phyloP scores from a whole-genome alignment of 345 rosid species.

The Crucihimalaya himalaica region DNA sequence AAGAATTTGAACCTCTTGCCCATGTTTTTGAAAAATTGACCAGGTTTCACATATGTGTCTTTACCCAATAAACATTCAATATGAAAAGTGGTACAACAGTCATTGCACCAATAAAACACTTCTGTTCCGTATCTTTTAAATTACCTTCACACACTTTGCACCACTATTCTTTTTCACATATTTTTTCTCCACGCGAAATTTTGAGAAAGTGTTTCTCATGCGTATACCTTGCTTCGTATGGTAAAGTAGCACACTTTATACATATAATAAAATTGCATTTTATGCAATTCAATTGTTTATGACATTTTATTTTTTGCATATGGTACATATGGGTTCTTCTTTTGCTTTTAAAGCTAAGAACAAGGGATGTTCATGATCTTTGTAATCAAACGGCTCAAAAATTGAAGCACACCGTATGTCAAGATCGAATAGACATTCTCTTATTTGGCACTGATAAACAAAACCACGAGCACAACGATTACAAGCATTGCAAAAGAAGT shows the following conservation, averaged over 20 bases:
- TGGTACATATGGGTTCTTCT: background rate
- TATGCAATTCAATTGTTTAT: background rate
- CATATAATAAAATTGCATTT: background rate
- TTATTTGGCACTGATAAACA: background rate
- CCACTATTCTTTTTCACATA: background rate
- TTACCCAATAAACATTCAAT: background rate
- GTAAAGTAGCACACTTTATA: background rate
- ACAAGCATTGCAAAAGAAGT: background rate
- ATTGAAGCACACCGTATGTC: background rate
- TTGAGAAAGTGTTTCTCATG: constrained; percentile 4
- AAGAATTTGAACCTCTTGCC: background rate
- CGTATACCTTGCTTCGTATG: background rate
- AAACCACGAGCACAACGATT: background rate
- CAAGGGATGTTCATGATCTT: background rate
- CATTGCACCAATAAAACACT: background rate
- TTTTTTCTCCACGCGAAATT: background rate
- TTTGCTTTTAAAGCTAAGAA: background rate
- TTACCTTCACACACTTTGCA: background rate
- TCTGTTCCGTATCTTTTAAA: background rate
- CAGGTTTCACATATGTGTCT: background rate
- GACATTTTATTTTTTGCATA: background rate
- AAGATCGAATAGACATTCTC: background rate
- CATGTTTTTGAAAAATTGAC: background rate
- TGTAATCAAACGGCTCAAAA: constrained; percentile 9
- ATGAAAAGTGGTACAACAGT: background rate